Percentiles rank a stretch among this genome's conserved stretches.
Conservation (phyloP, 176 grass and related monocot species). For the Olyra latifolia region DNA sequence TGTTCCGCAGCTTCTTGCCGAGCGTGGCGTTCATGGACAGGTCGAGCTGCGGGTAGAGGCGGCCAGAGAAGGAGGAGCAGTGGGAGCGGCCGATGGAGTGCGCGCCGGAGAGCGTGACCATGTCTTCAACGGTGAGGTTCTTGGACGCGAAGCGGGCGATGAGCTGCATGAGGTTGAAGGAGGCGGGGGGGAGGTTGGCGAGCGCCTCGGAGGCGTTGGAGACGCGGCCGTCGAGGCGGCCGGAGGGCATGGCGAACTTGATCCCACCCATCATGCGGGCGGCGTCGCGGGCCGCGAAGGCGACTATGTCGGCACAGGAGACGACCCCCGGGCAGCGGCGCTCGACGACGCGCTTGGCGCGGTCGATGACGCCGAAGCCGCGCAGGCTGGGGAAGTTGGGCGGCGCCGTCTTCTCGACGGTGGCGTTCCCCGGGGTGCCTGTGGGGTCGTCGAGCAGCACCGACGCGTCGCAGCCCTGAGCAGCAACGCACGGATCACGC, state of each 20-base stretch:
- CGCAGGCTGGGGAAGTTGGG: constrained; percentile 43
- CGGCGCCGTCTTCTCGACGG: constrained; percentile 47
- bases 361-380: constrained; percentile 55
- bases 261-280: constrained; percentile 50
- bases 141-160: constrained; percentile 46
- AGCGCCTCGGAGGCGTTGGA: constrained; percentile 41
- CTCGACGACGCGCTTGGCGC: constrained; percentile 52
- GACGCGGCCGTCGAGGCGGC: constrained; percentile 59
- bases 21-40: background rate
- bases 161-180: constrained; percentile 41
- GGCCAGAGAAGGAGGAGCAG: constrained; percentile 43
- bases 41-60: constrained; percentile 56
- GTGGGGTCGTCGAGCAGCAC: constrained; percentile 54
- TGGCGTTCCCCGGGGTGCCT: constrained; percentile 9
- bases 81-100: constrained; percentile 73
- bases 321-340: constrained; percentile 36
- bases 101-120: constrained; percentile 53
- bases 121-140: constrained; percentile 56
- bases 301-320: constrained; percentile 65
- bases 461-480: constrained; percentile 67
- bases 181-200: constrained; percentile 28
- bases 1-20: background rate
- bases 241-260: constrained; percentile 51
- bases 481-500: too few species aligned
- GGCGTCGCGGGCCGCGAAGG: constrained; percentile 61